Base-by-base conservation (phyloP, 83 land plant genomes). In the Diphasiastrum complanatum region DNA sequence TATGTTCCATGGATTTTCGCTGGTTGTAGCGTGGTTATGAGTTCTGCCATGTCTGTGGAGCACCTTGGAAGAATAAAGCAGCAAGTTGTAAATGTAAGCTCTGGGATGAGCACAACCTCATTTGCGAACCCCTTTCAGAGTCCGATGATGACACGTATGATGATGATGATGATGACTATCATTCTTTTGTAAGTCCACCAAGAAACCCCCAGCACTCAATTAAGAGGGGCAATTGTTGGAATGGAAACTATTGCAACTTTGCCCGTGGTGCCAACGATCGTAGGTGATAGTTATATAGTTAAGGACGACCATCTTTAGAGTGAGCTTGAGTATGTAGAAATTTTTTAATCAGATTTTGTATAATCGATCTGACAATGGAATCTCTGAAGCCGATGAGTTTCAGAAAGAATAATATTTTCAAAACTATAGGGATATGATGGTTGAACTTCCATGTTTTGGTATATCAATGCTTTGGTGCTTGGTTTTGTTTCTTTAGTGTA, bases 11-110 rank as follows among this genome's bases (percentile, higher is more conserved):
- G n/a, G n/a, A n/a, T n/a, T n/a, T n/a, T n/a, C n/a, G n/a, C n/a
- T n/a, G n/a, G n/a, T 51, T 77, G 73, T 74, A 90, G 93, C 86
- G 92, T 76, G 97, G 97, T 5, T 67, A 75, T 64, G 89, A 90
- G 73, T 90, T 86, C 68, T 90, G 97, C 62, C 86, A 89, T 56
- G 72, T 72, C 1, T 86, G 97, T 69, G 97, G 92, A 29, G 81
- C 80, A 4, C 77, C 67, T 48, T 86, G 85, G 85, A 81, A 73
- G 56, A 57, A 81, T 51, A 83, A 86, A 64, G 68, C 53, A 12
- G 75, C 75, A 33, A 76, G 83, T 1, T 90, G 92, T 57, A 40
- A 64, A 0, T 90, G 97, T 43, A 80, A 76, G 8, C 71, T 81
- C 0, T 90, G 79, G 78, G 83, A 83, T 67, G 95, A 83, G 45